Evolutionary conservation across 2,329 filamentous ascomycete genomes (phyloP), one percentile per base, ranked within the genome.

Genomic region (Saccharata proteae): DNA sequence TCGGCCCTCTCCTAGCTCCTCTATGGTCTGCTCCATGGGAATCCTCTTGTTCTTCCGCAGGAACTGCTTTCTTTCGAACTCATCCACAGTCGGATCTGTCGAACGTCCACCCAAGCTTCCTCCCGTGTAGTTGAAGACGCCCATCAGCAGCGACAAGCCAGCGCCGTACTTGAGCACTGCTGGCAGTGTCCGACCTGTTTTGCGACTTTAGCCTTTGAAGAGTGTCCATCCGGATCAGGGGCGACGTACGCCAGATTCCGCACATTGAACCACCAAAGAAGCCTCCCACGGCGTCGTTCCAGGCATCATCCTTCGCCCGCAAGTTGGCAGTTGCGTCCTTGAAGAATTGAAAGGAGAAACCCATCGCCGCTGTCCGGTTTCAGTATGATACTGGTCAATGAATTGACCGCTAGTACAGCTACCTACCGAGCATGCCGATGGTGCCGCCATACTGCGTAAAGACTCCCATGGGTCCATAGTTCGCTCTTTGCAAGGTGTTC

Each of bases 401-500:
- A 52, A 12, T 28, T 19, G 26, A 27, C 25, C 21, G 31, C 31
- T 6, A 14, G 16, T 9, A 22, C 12, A 18, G 25, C 25, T 18
- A 27, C 27, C 7, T 66, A 82, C 78, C 71, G 48, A 74, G 74
- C 38, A 71, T 52, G 38, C 64, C 79, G 51, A 88, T 80, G 29
- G 78, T 78, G 49, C 77, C 66, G 43, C 85, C 86, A 35, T 76
- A 78, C 48, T 75, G 74, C 27, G 81, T 81, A 53, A 96, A 77
- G 48, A 93, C 70, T 43, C 81, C 80, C 64, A 78, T 73, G 39
- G 77, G 70, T 46, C 85, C 83, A 43, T 90, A 66, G 57, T 93
- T 93, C 54, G 74, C 69, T 64, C 76, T 85, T 34, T 77, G 69
- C 45, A 94, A 70, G 37, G 85, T 83, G 65, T 93, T 96, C 64